These are phyloP conservation scores for Pisolithus sp. DNA, from an alignment of 768 basidiomycete species.

Conservation along the genomic window DNA sequence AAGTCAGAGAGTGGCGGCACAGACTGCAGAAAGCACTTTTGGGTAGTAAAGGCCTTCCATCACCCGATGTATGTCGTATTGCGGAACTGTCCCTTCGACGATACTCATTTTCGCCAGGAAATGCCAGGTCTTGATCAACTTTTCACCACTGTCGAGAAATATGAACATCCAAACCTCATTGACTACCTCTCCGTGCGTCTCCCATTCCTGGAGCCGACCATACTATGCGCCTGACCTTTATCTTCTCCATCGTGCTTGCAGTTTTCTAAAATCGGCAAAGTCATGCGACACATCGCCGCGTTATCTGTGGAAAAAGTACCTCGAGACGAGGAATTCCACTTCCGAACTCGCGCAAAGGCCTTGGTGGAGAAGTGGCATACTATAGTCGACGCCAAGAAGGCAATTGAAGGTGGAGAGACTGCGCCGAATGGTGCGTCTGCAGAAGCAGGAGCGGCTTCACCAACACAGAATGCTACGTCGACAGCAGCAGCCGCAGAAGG, in stretches of 20 bases:
- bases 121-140: conserved; percentile 68
- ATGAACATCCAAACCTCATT: conserved; percentile 66
- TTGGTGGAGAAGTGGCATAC: conserved; percentile 44
- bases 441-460: conserved; percentile 16
- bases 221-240: conserved; percentile 9
- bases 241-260: conserved; percentile 5
- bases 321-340: conserved; percentile 45
- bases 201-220: conserved; percentile 3
- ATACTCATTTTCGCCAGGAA: conserved; percentile 41
- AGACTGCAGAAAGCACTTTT: conserved; percentile 85
- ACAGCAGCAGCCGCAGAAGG: conserved; percentile 21
- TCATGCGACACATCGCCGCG: conserved; percentile 56
- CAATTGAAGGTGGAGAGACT: conserved; percentile 24
- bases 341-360: conserved; percentile 42
- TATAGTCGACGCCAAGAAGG: conserved; percentile 29
- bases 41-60: conserved; percentile 55
- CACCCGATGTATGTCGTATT: conserved; percentile 48
- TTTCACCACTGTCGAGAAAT: conserved; percentile 72
- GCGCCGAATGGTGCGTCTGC: conserved; percentile 19
- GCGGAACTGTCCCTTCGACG: conserved; percentile 2
- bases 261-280: conserved; percentile 50
- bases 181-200: conserved; percentile 56
- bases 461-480: conserved; percentile 23
- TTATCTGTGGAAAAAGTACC: conserved; percentile 39
- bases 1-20: conserved; percentile 90